phyloP scores from a whole-genome alignment of 164 flowering plant genomes.

The Tinospora cordifolia region DNA sequence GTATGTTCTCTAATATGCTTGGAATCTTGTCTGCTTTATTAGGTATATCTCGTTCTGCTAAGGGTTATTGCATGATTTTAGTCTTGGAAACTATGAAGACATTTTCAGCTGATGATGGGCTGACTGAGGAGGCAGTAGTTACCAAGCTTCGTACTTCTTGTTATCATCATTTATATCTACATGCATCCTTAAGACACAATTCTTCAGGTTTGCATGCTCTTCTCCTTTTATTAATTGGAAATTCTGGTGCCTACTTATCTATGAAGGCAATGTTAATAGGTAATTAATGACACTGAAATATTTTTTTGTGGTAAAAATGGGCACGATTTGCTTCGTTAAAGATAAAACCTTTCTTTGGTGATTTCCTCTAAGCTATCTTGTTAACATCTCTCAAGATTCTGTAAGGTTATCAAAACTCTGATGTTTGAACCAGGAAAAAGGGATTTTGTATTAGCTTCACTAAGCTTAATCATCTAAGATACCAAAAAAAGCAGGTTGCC shows the following conservation, averaged over 20 bases:
- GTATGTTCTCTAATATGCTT: no score
- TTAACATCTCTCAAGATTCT: no score
- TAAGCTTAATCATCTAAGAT: no score
- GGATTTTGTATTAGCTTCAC: no score
- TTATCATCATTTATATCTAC: slow-evolving; percentile 79
- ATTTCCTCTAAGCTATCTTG: no score
- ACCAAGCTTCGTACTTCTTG: slow-evolving; percentile 87
- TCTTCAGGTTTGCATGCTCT: slow-evolving; percentile 52
- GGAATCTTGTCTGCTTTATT: slow-evolving; percentile 10
- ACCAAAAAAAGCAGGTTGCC: no score
- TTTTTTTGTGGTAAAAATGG: no score
- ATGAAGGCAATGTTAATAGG: not conserved
- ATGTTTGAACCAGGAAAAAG: no score
- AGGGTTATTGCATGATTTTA: slow-evolving; percentile 68
- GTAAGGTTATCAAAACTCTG: no score
- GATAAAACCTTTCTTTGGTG: no score
- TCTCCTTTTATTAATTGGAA: not conserved
- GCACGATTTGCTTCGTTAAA: no score
- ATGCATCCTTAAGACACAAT: slow-evolving; percentile 67
- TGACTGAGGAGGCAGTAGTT: slow-evolving; percentile 95
- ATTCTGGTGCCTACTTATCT: not conserved
- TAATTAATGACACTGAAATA: no score
- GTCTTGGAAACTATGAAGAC: slow-evolving; percentile 94
- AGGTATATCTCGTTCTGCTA: slow-evolving; percentile 95
- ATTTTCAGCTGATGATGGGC: slow-evolving; percentile 74